Percentiles rank a stretch among this genome's conserved stretches.
phyloP scores from a whole-genome alignment of 192 early-diverging fungal species.

The Spinellus fusiger region DNA sequence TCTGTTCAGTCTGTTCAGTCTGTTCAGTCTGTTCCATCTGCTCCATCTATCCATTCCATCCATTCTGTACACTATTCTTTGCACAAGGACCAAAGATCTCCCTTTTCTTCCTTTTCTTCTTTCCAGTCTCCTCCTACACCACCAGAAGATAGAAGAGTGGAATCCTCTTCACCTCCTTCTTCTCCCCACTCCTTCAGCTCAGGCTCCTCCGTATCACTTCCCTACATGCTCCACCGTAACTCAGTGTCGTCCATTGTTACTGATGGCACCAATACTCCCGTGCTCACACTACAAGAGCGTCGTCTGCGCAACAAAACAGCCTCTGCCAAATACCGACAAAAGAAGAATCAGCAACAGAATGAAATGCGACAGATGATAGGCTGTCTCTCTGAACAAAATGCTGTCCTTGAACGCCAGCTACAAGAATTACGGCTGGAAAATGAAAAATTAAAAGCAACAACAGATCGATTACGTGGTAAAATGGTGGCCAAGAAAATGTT shows the following conservation, averaged over 20 bases:
- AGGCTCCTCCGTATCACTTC: neutral
- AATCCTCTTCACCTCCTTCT: constrained; percentile 8
- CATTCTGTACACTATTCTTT: neutral
- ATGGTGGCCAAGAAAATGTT: constrained; percentile 51
- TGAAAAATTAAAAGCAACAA: constrained; percentile 32
- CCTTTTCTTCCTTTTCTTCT: neutral
- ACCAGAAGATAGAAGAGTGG: constrained; percentile 5
- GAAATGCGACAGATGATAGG: constrained; percentile 49
- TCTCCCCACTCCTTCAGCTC: constrained; percentile 10
- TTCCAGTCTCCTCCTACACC: constrained; percentile 18
- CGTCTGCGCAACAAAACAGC: constrained; percentile 55
- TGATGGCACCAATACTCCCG: constrained; percentile 3
- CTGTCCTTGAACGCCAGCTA: constrained; percentile 38
- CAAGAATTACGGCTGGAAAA: constrained; percentile 46
- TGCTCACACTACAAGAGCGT: constrained; percentile 42
- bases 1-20: neutral
- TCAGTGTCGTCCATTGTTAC: neutral
- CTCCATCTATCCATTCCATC: constrained; percentile 4
- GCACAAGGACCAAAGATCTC: neutral
- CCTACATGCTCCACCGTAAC: constrained; percentile 4
- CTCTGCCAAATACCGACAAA: constrained; percentile 55
- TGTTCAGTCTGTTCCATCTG: neutral
- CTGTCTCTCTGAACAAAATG: constrained; percentile 38
- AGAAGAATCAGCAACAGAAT: constrained; percentile 50
- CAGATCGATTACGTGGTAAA: constrained; percentile 45